A percentile compares a stretch with the other conserved stretches of the same genome.
These are phyloP conservation scores for Calamus simplicifolius DNA, from an alignment of 176 grass and related monocot genomes.

Conservation along the genomic window DNA sequence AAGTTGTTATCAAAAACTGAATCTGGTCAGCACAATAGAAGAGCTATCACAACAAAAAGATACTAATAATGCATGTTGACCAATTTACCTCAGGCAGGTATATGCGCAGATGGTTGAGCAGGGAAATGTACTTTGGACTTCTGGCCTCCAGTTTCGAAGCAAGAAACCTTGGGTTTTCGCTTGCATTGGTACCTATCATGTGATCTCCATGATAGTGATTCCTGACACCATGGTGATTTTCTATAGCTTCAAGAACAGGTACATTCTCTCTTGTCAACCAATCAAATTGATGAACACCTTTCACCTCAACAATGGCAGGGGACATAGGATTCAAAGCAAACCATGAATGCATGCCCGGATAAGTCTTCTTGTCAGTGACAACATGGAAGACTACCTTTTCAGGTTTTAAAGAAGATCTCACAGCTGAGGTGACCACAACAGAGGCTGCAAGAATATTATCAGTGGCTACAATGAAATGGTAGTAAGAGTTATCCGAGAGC, in stretches of 20 bases:
- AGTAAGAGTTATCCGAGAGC: slow-evolving; percentile 67
- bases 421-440: slow-evolving; percentile 74
- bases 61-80: background rate
- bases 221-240: slow-evolving; percentile 67
- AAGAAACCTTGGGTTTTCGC: slow-evolving; percentile 71
- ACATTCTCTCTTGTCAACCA: slow-evolving; percentile 96
- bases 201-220: slow-evolving; percentile 64
- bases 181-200: slow-evolving; percentile 38
- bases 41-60: background rate
- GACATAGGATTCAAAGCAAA: slow-evolving; percentile 86
- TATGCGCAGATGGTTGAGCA: slow-evolving; percentile 95
- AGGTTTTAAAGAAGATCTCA: slow-evolving; percentile 74
- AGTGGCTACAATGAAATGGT: slow-evolving; percentile 81
- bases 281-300: slow-evolving; percentile 92
- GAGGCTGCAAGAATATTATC: slow-evolving; percentile 99
- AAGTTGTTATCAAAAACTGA: too few species aligned
- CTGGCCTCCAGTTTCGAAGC: slow-evolving; percentile 87
- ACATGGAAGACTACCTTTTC: slow-evolving; percentile 87
- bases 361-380: slow-evolving; percentile 97
- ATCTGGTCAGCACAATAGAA: too few species aligned
- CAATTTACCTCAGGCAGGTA: slow-evolving; percentile 92
- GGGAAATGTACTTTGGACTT: slow-evolving; percentile 82
- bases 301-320: slow-evolving; percentile 78
- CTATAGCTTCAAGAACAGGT: slow-evolving; percentile 88
- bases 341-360: slow-evolving; percentile 98